Evolutionary conservation across 2,329 filamentous ascomycete genomes (phyloP), one percentile per base, ranked within the genome.

Genomic region (Colletotrichum spaethianum): DNA sequence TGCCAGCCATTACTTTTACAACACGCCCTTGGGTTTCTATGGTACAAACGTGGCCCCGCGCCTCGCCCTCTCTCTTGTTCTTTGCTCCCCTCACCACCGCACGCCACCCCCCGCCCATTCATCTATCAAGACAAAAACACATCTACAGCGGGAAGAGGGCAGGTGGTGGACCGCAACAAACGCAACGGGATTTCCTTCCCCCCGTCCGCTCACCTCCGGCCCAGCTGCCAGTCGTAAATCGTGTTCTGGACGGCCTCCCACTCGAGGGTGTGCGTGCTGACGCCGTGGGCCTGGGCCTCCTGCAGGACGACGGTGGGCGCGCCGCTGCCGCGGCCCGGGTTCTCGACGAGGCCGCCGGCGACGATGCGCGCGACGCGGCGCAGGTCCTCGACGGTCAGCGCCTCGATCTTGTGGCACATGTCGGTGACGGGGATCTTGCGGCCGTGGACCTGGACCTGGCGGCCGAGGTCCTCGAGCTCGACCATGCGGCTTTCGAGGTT

Each of bases 401-500:
- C 87, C 79, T 98, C 94, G 75, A 99, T 99, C 79, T 92, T 91
- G 62, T 86, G 86, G 79, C 96, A 98, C 96, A 99, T 98, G 80
- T 98, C 95, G 75, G 91, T 90, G 9, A 98, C 95, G 1, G 96
- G 93, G 8, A 98, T 90, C 85, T 98, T 98, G 75, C 91, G 90
- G 28, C 96, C 96, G 80, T 98, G 95, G n/a, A 98, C 94, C 85
- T 98, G 96, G 14, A 99, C 94, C 81, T 98, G 96, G 74, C 96
- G 87, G 28, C 96, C 96, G 0, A 99, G 88, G 80, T 99, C 96
- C 83, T 99, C 96, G 8, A 99, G 89, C 85, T 98, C 96, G 12
- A 99, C 95, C 95, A 99, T 98, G 72, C 96, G 90, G 76, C 92
- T 95, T 85, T 99, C 96, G 36, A 99, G 90, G 83, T 99, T 99